These are phyloP conservation scores for Leishmania aethiopica DNA, from an alignment of 208 protist species.

Conservation along the genomic window DNA sequence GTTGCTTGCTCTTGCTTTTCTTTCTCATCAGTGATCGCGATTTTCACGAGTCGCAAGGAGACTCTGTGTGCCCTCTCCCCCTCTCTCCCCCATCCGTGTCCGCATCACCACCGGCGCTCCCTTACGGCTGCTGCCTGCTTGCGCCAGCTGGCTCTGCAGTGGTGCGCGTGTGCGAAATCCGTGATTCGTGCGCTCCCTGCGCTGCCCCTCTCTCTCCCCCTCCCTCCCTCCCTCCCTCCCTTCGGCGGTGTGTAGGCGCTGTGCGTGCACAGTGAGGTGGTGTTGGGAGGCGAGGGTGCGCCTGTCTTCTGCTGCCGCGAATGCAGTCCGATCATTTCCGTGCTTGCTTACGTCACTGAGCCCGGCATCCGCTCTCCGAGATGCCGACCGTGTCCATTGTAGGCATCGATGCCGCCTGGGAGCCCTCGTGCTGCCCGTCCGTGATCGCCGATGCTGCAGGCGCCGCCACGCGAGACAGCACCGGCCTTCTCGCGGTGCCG, in stretches of 20 bases:
- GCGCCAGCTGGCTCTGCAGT: not conserved
- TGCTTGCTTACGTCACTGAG: not conserved
- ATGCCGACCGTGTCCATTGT: constrained; percentile 5
- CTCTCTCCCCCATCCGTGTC: too few relatives aligned
- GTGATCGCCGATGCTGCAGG: not conserved
- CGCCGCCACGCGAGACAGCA: not conserved
- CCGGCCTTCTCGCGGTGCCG: constrained; percentile 15
- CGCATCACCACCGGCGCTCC: not conserved
- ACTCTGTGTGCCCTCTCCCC: too few relatives aligned
- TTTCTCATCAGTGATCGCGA: not conserved
- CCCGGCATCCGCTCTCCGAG: not conserved
- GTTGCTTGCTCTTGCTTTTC: not conserved
- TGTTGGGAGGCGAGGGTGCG: not conserved
- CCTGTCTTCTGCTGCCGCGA: not conserved
- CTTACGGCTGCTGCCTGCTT: not conserved
- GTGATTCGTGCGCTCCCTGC: not conserved
- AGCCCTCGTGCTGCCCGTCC: not conserved
- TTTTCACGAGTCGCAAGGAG: too few relatives aligned
- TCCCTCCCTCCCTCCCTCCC: not conserved
- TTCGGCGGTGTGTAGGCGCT: not conserved
- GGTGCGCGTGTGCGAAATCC: too few relatives aligned
- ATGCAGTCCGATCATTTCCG: not conserved
- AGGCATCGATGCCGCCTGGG: not conserved
- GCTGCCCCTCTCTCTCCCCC: not conserved
- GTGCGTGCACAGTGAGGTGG: not conserved